Conservation (phyloP, 2,329 filamentous ascomycete genomes). For the Pseudonectria foliicola region DNA sequence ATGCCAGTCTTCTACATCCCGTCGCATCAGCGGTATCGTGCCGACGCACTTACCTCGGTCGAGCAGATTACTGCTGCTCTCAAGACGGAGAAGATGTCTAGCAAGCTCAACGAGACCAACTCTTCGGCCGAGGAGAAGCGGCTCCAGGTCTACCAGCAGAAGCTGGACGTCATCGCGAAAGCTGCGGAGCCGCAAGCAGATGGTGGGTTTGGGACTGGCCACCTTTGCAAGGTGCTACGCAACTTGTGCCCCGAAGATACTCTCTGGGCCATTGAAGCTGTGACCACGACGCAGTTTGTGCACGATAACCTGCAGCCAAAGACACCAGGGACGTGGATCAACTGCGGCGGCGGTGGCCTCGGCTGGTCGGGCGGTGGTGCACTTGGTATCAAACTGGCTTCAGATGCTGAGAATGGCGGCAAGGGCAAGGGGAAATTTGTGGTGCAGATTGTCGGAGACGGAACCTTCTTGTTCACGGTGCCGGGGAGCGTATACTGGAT, state of each 20-base stretch:
- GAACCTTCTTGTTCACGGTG: conserved; percentile 49
- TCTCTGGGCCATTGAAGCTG: conserved; percentile 71
- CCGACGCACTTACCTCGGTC: conserved; percentile 57
- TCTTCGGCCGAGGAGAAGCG: conserved; percentile 35
- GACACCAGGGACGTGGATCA: conserved; percentile 67
- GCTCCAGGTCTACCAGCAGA: conserved; percentile 49
- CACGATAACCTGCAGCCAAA: conserved; percentile 64
- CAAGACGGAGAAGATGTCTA: conserved; percentile 34
- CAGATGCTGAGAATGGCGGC: conserved; percentile 30
- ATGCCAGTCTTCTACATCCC: conserved; percentile 69
- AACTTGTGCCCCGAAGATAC: conserved; percentile 40
- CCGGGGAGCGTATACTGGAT: conserved; percentile 52
- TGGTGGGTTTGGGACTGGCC: conserved; percentile 40
- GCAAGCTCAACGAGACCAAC: conserved; percentile 27
- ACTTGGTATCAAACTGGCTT: conserved; percentile 69
- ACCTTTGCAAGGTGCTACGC: conserved; percentile 26
- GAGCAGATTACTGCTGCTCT: conserved; percentile 63
- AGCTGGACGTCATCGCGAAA: conserved; percentile 52
- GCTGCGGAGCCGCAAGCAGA: conserved; percentile 51
- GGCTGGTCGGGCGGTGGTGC: conserved; percentile 75
- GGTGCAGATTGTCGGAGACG: conserved; percentile 50
- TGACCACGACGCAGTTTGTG: conserved; percentile 62
- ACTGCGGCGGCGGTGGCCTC: conserved; percentile 73
- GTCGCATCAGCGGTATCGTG: conserved; percentile 58
- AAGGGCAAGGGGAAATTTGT: conserved; percentile 44